Evolutionary conservation across 306 rosid species (phyloP), one percentile per base, ranked within the genome.

Genomic region (Pyrus betulifolia): DNA sequence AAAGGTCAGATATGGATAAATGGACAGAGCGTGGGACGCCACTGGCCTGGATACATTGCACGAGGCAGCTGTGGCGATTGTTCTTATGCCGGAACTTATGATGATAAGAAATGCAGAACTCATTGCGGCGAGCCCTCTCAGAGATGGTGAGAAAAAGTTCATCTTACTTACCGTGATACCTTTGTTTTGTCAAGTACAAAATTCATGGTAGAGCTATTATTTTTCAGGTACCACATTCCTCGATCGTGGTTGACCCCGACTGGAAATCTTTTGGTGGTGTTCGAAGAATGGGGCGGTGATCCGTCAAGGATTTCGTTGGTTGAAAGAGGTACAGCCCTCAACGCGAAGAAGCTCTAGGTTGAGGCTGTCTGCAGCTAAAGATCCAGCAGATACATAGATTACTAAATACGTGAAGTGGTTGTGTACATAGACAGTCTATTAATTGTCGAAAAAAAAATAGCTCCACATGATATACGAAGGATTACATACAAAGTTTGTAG

Each of bases 241-340:
- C 88, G 91, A 45, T 87, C 96, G 4, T 95, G 99, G 99, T 75
- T 95, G 86, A 86, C 78, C 33, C 83, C 93, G 3, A 78, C 81
- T 4, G 97, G 79, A 31, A 95, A 95, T 62, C 75, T 88, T 40
- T 67, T 95, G 82, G 96, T 92, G 35, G 88, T 95, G 84, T 91
- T 95, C 59, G 99, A 95, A 78, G 99, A 95, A 83, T 88, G 81
- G 92, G 99, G 99, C 21, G 97, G 97, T 31, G 93, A 95, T 40
- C 92, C 99, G 11, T 23, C 38, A 12, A 86, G 88, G 79, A 88
- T 95, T 73, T 78, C 93, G 51, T 77, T 95, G 85, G 96, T 88
- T 67, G 86, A 79, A 84, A 86, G 97, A 85, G 38, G 83, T 42
- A 80, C 81, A 76, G 83, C 21, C 11, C 23, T n/a, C n/a, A 0